Percentiles rank a stretch among this genome's conserved stretches.
These are phyloP conservation scores for Phytophthora pisi DNA, from an alignment of 352 stramenopile species.

Conservation along the genomic window DNA sequence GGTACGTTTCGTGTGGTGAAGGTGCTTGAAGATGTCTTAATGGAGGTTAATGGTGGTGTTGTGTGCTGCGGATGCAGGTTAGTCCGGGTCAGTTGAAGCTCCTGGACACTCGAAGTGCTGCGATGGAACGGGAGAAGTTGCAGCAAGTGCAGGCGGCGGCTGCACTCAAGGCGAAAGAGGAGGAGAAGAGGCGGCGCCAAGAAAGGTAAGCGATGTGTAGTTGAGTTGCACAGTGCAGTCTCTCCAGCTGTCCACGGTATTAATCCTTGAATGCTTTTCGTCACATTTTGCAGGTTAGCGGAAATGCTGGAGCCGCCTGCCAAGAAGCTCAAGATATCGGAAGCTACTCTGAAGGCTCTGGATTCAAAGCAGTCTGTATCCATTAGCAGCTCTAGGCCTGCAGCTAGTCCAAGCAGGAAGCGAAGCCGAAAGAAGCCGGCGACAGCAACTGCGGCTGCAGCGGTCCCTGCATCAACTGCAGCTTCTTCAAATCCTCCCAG, in stretches of 20 bases:
- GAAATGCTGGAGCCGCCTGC: slow-evolving; percentile 40
- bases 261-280: slow-evolving; percentile 1
- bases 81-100: slow-evolving; percentile 48
- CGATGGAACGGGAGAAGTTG: slow-evolving; percentile 49
- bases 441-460: slow-evolving; percentile 13
- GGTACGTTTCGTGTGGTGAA: slow-evolving; percentile 37
- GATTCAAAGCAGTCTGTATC: slow-evolving; percentile 22
- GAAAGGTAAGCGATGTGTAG: slow-evolving; percentile 12
- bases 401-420: slow-evolving; percentile 22
- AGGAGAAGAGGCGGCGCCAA: slow-evolving; percentile 42
- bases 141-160: slow-evolving; percentile 39
- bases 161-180: slow-evolving; percentile 37
- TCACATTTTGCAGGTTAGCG: slow-evolving; percentile 19
- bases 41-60: slow-evolving; percentile 6
- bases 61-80: slow-evolving; percentile 32
- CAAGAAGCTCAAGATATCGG: slow-evolving; percentile 48
- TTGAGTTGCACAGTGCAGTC: neutral
- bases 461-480: slow-evolving; percentile 2
- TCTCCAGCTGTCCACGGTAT: neutral
- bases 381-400: slow-evolving; percentile 11
- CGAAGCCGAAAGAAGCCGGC: slow-evolving; percentile 45
- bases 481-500: slow-evolving; percentile 13
- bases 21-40: neutral
- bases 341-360: slow-evolving; percentile 36
- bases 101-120: slow-evolving; percentile 47